Base-by-base conservation (phyloP, 1,284 basidiomycete species). In the Boletus mariae region DNA sequence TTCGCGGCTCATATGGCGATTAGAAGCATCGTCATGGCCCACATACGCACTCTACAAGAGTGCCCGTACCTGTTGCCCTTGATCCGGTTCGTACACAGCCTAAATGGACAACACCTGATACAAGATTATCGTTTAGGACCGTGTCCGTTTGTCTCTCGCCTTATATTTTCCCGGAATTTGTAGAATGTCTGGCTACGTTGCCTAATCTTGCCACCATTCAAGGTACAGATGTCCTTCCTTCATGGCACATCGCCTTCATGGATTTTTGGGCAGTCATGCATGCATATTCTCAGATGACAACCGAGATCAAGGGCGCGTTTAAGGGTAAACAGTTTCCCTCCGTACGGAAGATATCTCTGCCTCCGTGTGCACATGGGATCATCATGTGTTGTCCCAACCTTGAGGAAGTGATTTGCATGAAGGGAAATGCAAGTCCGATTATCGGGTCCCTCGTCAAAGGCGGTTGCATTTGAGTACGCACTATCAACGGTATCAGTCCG, bases 181-280 rank as follows among this genome's bases (percentile, higher is more conserved):
- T 64, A 15, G 48, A 54, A 11, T 72, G 66, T 50, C 64, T 73
- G 8, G 57, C 61, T 8, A 53, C 49, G 8, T 53, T 73, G 3
- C 71, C 72, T 10, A 72, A 71, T 51, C 61, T 75, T 8, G 59
- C 68, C 47, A 70, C 66, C 3, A 58, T 73, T 5, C 64, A 72
- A 56, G 59, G 63, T 52, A 43, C 0, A 1, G n/a, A 4, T 11
- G 8, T 13, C 35, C 8, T 48, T 29, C 4, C 5, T 20, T 15
- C 15, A 2, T 23, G 38, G 26, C 1, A 10, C 31, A 28, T 11
- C 4, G 13, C 5, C 26, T 45, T 17, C 1, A 11, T 9, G 23
- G 5, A 11, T 20, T 25, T 45, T 35, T 11, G 6, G 29, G n/a
- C 29, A 51, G 45, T 61, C 28, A 34, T 55, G 17, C 34, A 50